Evolutionary conservation across 1,284 basidiomycete species (phyloP), one percentile per base, ranked within the genome.

Genomic region (Abortiporus biennis): DNA sequence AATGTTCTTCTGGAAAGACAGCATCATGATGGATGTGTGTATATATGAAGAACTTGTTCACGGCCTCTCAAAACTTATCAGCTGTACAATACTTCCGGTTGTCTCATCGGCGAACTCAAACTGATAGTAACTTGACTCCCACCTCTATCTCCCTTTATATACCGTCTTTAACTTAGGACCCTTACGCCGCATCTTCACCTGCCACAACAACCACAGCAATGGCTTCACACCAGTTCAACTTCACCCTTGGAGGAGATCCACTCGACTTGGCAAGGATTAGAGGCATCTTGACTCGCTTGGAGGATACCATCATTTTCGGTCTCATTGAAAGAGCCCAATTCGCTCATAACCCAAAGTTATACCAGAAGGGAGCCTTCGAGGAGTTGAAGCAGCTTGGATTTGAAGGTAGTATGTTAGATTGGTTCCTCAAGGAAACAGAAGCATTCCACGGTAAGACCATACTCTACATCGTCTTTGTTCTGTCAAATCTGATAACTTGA

Each of bases 301-400:
- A 99, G 60, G 96, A 99, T 54, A 99, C 95, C 16, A 99, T 99
- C 68, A 96, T 98, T 60, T 99, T 99, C 60, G 83, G 77, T 42
- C 75, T 94, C 53, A 99, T 99, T 56, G 96, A 99, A 63, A 81
- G 96, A 20, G 94, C 93, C 0, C 95, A 99, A 61, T 99, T 97
- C 57, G 92, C 92, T 0, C 85, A 90, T 61, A 98, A 99, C 59
- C 80, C 85, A n/a, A 76, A 74, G 45, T 95, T 96, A 52, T 99
- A 99, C 68, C 68, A 83, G 44, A 72, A 74, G 2, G 85, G 83
- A 11, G 85, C 77, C 1, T 92, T 98, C 64, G 67, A 81, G 36
- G 85, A 94, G 61, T 71, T 90, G 27, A 72, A 72, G 38, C 73
- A 83, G 23, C 58, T 78, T 29, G 80, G 80, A 1, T 94, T 92